phyloP scores from a whole-genome alignment of 2,329 filamentous ascomycete genomes.

The Pestalotiopsis sp. region DNA sequence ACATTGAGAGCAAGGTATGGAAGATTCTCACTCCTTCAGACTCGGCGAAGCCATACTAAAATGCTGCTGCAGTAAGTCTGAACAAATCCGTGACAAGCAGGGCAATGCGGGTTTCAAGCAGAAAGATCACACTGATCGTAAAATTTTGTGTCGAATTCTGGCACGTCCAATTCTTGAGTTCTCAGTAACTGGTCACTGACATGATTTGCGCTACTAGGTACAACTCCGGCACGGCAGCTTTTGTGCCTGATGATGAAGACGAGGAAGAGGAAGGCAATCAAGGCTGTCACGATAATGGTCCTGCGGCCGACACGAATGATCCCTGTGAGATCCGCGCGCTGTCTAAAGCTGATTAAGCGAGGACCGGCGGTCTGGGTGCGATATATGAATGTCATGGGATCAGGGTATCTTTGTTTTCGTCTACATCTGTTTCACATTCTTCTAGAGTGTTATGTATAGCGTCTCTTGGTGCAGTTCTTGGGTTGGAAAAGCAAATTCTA shows the following conservation, averaged over 20 bases:
- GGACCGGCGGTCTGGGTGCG: not conserved
- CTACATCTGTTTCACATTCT: not conserved
- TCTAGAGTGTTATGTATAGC: not conserved
- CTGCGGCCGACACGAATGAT: not conserved
- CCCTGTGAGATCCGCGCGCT: not conserved
- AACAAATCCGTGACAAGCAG: not conserved
- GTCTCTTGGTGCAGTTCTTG: not conserved
- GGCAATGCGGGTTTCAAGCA: too few relatives aligned
- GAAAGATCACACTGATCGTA: not conserved
- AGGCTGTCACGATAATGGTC: not conserved
- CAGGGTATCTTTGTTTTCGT: not conserved
- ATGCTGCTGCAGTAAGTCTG: conserved; percentile 29
- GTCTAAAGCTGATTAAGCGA: not conserved
- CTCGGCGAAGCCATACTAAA: not conserved
- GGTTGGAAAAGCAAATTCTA: not conserved
- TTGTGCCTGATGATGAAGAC: conserved; percentile 45
- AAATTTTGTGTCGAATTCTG: not conserved
- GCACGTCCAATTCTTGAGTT: not conserved
- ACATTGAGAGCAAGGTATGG: conserved; percentile 38
- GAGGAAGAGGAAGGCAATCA: conserved; percentile 10
- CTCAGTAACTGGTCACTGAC: not conserved
- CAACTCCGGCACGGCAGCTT: conserved; percentile 49
- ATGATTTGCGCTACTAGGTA: not conserved
- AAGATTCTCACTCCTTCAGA: not conserved
- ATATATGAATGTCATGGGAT: not conserved